phyloP scores from a whole-genome alignment of 345 rosid genomes.

The Boechera stricta region DNA sequence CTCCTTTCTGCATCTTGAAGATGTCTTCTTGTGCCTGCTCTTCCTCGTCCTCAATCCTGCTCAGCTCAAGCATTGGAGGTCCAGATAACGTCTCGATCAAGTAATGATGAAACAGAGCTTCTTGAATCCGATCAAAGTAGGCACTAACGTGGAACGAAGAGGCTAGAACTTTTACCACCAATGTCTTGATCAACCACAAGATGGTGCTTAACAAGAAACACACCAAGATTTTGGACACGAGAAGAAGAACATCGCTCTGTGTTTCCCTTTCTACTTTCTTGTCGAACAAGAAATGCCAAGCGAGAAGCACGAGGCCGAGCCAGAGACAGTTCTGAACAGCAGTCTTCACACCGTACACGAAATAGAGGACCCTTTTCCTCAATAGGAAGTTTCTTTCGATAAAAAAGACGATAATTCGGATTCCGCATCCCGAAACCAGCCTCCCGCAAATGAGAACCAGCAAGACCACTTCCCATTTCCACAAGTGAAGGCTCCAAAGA shows the following conservation, averaged over 20 bases:
- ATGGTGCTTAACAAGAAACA: conserved; percentile 70
- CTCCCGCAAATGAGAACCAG: conserved; percentile 84
- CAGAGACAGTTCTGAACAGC: conserved; percentile 94
- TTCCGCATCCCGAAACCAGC: conserved; percentile 83
- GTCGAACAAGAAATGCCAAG: conserved; percentile 82
- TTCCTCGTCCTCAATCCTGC: conserved; percentile 53
- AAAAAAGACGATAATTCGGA: conserved; percentile 69
- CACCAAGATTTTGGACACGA: conserved; percentile 63
- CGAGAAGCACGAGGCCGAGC: conserved; percentile 69
- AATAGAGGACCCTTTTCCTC: conserved; percentile 76
- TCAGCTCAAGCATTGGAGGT: conserved; percentile 67
- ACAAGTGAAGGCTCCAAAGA: conserved; percentile 61
- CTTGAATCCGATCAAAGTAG: conserved; percentile 89
- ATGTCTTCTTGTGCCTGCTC: conserved; percentile 58
- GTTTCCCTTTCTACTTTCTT: conserved; percentile 53
- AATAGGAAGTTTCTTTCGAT: conserved; percentile 78
- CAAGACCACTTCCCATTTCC: conserved; percentile 90
- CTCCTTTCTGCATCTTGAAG: conserved; percentile 61
- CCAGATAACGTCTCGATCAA: conserved; percentile 86
- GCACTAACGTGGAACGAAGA: conserved; percentile 92
- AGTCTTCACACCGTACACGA: conserved; percentile 76
- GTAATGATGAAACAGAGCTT: conserved; percentile 75
- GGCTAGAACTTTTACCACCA: conserved; percentile 83
- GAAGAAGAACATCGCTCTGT: conserved; percentile 41
- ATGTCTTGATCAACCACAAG: conserved; percentile 84